Conservation (phyloP, 768 basidiomycete genomes). For the Multifurca ochricompacta region DNA sequence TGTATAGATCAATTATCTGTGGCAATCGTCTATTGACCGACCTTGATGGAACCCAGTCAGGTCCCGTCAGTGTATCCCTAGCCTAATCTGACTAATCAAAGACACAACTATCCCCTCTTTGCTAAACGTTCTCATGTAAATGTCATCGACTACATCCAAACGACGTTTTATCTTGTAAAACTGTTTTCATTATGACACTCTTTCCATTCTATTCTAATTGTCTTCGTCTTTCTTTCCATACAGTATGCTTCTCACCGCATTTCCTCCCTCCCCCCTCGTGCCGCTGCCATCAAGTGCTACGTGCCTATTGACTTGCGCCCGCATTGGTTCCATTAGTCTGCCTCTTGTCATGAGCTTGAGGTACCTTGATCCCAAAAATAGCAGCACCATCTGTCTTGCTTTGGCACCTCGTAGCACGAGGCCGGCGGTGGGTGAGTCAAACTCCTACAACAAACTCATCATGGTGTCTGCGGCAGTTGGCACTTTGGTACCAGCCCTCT, state of each 20-base stretch:
- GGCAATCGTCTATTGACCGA: not conserved
- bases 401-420: constrained; percentile 4
- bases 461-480: not conserved
- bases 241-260: not conserved
- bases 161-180: not conserved
- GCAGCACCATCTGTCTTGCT: not conserved
- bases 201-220: constrained; percentile 1
- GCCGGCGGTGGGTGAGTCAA: not conserved
- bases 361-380: not conserved
- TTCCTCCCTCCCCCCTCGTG: not conserved
- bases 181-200: not conserved
- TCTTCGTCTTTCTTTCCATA: not conserved
- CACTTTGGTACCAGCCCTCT: not conserved
- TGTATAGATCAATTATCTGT: not conserved
- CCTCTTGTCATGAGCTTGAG: not conserved
- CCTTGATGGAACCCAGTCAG: constrained; percentile 1
- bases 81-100: not conserved
- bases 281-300: constrained; percentile 3
- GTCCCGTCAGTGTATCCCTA: constrained; percentile 3
- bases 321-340: constrained; percentile 4
- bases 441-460: not conserved
- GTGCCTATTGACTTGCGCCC: constrained; percentile 2
- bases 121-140: not conserved
- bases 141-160: not conserved
- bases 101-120: not conserved